A percentile compares a stretch with the other conserved stretches of the same genome.
Evolutionary conservation across 305 asterid genomes (phyloP).

Genomic region (Ilex paraguariensis): DNA sequence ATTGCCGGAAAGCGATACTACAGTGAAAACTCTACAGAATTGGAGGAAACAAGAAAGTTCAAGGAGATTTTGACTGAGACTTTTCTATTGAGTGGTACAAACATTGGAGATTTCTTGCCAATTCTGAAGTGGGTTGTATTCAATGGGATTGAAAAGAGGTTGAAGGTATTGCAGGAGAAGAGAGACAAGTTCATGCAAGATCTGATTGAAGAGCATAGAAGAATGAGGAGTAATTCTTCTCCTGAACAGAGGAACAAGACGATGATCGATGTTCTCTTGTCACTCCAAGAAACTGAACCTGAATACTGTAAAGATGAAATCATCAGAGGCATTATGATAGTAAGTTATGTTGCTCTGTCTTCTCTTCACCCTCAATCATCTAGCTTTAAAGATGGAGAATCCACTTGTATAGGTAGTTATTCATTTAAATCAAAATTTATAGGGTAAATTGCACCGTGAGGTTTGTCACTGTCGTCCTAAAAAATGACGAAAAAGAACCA

Average conservation of each 20-base stretch:
- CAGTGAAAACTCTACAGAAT: constrained; percentile 9
- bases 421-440: no score
- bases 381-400: no score
- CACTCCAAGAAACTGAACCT: constrained; percentile 30
- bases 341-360: background rate
- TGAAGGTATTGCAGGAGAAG: constrained; percentile 23
- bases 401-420: no score
- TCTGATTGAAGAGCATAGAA: constrained; percentile 30
- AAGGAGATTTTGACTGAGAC: constrained; percentile 30
- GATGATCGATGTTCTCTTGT: constrained; percentile 30
- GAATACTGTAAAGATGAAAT: constrained; percentile 27
- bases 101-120: constrained; percentile 36
- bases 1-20: constrained; percentile 36
- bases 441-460: no score
- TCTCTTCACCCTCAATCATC: no score
- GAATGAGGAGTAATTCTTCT: background rate
- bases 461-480: no score
- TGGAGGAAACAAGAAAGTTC: constrained; percentile 22
- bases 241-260: constrained; percentile 16
- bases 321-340: constrained; percentile 38
- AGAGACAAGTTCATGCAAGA: constrained; percentile 34
- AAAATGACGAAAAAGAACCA: no score
- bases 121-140: constrained; percentile 33
- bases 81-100: constrained; percentile 26
- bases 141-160: constrained; percentile 19